These are phyloP conservation scores for Syzygium syzygioides DNA, from an alignment of 441 rosid species.

Conservation along the genomic window DNA sequence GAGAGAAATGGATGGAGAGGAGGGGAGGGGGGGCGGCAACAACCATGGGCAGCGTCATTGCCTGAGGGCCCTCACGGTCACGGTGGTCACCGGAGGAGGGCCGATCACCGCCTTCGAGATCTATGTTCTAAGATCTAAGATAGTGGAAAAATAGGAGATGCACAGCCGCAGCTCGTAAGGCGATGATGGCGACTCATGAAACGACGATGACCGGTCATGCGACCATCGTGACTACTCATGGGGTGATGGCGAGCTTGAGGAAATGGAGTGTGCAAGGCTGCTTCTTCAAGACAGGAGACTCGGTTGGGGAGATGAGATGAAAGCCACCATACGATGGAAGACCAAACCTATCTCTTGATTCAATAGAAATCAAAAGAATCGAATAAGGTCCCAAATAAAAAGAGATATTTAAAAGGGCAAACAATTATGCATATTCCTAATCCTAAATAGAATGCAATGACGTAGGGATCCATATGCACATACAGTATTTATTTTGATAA, in stretches of 20 bases:
- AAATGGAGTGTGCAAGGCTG: neutral
- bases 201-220: neutral
- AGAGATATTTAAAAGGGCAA: neutral
- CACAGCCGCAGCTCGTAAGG: no score
- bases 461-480: neutral
- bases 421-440: neutral
- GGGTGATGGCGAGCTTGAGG: neutral
- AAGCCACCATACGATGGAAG: neutral
- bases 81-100: neutral
- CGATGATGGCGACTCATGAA: neutral
- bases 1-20: neutral
- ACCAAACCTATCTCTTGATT: neutral
- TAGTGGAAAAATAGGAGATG: neutral
- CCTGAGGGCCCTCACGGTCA: neutral
- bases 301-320: neutral
- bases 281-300: neutral
- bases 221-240: rapidly evolving
- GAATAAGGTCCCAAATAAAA: neutral
- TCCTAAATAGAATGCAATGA: neutral
- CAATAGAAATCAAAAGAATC: neutral
- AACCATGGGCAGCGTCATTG: neutral
- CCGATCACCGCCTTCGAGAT: neutral
- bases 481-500: neutral
- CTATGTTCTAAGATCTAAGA: neutral
- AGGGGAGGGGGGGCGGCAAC: neutral